Evolutionary conservation across 441 rosid genomes (phyloP), one percentile per base, ranked within the genome.

Genomic region (Isatis lusitanica): DNA sequence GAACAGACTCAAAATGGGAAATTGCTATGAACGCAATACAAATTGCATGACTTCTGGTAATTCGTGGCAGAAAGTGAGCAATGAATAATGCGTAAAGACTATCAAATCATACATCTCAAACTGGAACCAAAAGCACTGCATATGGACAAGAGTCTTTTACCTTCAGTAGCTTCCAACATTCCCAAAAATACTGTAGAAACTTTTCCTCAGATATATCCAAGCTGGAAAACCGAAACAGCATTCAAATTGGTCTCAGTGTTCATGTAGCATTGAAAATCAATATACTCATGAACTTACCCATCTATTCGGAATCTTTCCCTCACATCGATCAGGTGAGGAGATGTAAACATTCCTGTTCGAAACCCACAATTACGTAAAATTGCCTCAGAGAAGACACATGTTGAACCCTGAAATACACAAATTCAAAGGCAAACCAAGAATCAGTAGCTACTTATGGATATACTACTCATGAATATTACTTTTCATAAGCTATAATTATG

Each of bases 291-390:
- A 76, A 70, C 72, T 83, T 72, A 93, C 97, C 98, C 97, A 53
- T 91, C 80, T 59, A 93, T 64, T 24, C 86, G 90, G 56, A 88
- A 87, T 84, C 98, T 83, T 81, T 93, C 98, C 82, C 98, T 83
- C 79, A 91, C 97, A 83, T 93, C 98, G 78, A 94, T 87, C 55
- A 94, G 85, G 80, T 94, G 97, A 44, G 98, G 98, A 30, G 97
- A 94, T 55, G 88, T 94, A 84, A 94, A 94, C 46, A 94, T 72
- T 78, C 96, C 98, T 10, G 97, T 91, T 76, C 81, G 83, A 71
- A 90, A 83, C 66, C 98, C 96, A 81, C 90, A 88, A 65, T 87
- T 87, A 58, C 94, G 87, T 77, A 94, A 83, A 64, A 94, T 90
- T 72, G 97, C 86, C 83, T 91, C 98, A 67, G 82, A 82, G 66